Conservation (phyloP, 371 early-diverging fungal genomes). For the Polyrhizophydium stewartii region DNA sequence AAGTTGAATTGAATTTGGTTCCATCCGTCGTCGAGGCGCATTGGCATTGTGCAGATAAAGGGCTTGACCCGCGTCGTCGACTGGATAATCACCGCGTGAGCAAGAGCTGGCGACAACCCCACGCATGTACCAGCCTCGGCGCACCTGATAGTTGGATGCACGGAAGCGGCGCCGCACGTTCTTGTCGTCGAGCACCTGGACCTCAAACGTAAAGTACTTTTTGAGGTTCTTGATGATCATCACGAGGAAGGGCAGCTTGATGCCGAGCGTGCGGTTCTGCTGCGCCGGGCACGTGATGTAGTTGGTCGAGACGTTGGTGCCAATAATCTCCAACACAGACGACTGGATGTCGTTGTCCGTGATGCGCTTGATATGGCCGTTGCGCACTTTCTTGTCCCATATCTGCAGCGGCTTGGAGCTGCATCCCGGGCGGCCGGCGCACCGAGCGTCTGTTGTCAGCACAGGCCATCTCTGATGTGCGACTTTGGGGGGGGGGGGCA, state of each 20-base stretch:
- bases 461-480: no score
- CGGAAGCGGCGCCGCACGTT: slow-evolving; percentile 74
- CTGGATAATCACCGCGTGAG: no score
- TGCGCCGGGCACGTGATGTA: slow-evolving; percentile 84
- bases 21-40: slow-evolving; percentile 94
- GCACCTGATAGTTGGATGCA: slow-evolving; percentile 90
- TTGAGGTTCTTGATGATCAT: slow-evolving; percentile 82
- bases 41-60: slow-evolving; percentile 87
- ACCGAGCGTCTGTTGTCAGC: no score
- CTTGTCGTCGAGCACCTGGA: slow-evolving; percentile 79
- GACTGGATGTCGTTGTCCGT: slow-evolving; percentile 80
- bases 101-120: no score
- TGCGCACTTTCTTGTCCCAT: slow-evolving; percentile 69
- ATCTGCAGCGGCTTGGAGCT: slow-evolving; percentile 83
- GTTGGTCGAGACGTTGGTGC: slow-evolving; percentile 74
- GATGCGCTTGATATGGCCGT: slow-evolving; percentile 71
- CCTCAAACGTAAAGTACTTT: slow-evolving; percentile 89
- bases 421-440: no score
- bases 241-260: slow-evolving; percentile 85
- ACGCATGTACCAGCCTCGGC: background rate
- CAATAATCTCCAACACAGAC: slow-evolving; percentile 73
- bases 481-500: background rate
- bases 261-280: slow-evolving; percentile 75
- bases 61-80: slow-evolving; percentile 76
- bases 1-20: slow-evolving; percentile 90